Evolutionary conservation across 306 rosid species (phyloP), one percentile per base, ranked within the genome.

Genomic region (Gynostemma pentaphyllum): DNA sequence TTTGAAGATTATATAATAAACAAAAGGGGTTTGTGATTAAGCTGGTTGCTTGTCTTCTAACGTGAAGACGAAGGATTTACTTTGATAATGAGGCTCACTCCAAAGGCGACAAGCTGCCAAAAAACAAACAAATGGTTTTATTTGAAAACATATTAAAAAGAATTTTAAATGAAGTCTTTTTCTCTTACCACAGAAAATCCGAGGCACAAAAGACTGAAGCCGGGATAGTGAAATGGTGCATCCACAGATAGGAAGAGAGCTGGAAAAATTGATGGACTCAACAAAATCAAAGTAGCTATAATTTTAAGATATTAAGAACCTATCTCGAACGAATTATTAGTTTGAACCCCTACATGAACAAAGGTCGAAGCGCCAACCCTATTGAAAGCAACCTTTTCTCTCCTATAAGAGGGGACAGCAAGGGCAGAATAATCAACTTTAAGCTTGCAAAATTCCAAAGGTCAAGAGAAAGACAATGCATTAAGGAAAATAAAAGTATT

Each of bases 191-290:
- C 51, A 40, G 71, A 74, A 60, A 87, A 36, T 51, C 78, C 95
- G 27, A 76, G 67, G 65, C 95, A 87, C 89, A 83, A 68, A 39
- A 91, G 51, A 70, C 89, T 83, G 84, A 87, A 91, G 46, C 96
- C 97, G 8, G 97, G 97, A 72, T 72, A 91, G 70, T 79, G 2
- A 65, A 91, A 85, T 0, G 97, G 97, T 45, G 97, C 89, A 12
- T 74, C 70, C 45, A 80, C 83, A 9, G 97, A 91, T 66, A 84
- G 78, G 74, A 91, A 91, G 28, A 85, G 62, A 23, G 97, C 97
- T 91, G 87, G 45, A 65, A 42, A 21, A 2, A 16, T 3, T 21
- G 48, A 62, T n/a, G n/a, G n/a, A n/a, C n/a, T n/a, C n/a, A n/a
- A n/a, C n/a, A n/a, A 42, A 42, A 42, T 18, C 7, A 45, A 45